Conservation (phyloP, 2,329 filamentous ascomycete genomes). For the Trichoderma simmonsii region DNA sequence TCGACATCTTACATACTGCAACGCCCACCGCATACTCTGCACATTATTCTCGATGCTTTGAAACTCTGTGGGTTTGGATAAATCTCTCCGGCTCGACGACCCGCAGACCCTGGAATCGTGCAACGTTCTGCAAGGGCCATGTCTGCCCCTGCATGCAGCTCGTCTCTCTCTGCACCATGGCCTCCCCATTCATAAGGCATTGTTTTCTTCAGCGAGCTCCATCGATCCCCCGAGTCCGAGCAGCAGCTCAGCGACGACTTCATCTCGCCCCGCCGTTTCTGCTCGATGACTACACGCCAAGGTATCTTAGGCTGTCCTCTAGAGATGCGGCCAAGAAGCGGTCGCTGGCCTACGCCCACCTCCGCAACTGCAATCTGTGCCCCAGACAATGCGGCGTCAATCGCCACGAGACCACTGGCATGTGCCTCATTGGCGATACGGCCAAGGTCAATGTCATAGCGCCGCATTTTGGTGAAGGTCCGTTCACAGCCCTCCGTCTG, state of each 20-base stretch:
- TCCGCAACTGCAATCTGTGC: conserved; percentile 77
- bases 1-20: not conserved
- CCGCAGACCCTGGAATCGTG: not conserved
- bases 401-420: conserved; percentile 73
- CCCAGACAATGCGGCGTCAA: conserved; percentile 75
- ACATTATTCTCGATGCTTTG: not conserved
- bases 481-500: conserved; percentile 25
- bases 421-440: conserved; percentile 72
- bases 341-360: conserved; percentile 68
- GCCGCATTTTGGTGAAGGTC: conserved; percentile 77
- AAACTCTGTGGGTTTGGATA: not conserved
- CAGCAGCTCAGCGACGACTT: conserved; percentile 30
- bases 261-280: conserved; percentile 65
- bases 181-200: conserved; percentile 12
- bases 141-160: not conserved
- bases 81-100: not conserved
- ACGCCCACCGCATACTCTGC: not conserved
- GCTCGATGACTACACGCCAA: conserved; percentile 69
- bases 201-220: conserved; percentile 11
- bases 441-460: conserved; percentile 82
- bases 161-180: not conserved
- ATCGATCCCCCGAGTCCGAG: not conserved
- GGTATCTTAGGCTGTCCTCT: conserved; percentile 66
- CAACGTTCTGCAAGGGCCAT: not conserved
- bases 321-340: conserved; percentile 70